Evolutionary conservation across 2,329 filamentous ascomycete species (phyloP), one percentile per base, ranked within the genome.

Genomic region (Zasmidium cellare): DNA sequence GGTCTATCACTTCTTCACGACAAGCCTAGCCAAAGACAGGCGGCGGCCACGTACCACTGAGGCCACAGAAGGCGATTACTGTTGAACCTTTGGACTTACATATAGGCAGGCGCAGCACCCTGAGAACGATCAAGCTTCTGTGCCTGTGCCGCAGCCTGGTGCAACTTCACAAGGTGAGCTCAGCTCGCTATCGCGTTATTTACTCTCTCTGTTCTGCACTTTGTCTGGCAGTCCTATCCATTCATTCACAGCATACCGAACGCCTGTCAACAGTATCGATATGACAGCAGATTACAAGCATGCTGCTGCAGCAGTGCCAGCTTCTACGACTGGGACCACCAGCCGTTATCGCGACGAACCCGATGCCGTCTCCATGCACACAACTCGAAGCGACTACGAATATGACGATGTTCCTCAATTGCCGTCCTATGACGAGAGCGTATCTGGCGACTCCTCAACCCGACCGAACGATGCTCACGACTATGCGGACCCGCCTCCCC

Each of bases 351-450:
- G 62, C 35, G 64, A 67, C 53, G 65, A 65, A 41, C 51, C 60
- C 20, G 68, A 71, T 22, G 65, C 65, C 2, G 55, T 71, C 2
- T 71, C 69, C 12, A 57, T 71, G 61, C 68, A 65, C 53, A 70
- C 69, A 1, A 70, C 69, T 3, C 62, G 57, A 14, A 61, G 57
- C 56, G 65, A 68, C 53, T 69, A 71, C 57, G 62, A 67, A 9
- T 70, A 71, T 58, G 60, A 67, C 24, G 66, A 65, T 50, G 47
- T 58, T 1, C 61, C 64, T 9, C 53, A 65, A 20, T 58, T 69
- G 2, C 69, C 69, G 14, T 69, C 67, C 11, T 71, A 71, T 57
- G 61, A 50, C 28, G 69, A 70, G 50, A 69, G 66, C 51, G 65
- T 66, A 24, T 56, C 58, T 5, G 61, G 60, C 14, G 59, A 51